phyloP scores from a whole-genome alignment of 768 basidiomycete species.

The Dentipellis sp. region DNA sequence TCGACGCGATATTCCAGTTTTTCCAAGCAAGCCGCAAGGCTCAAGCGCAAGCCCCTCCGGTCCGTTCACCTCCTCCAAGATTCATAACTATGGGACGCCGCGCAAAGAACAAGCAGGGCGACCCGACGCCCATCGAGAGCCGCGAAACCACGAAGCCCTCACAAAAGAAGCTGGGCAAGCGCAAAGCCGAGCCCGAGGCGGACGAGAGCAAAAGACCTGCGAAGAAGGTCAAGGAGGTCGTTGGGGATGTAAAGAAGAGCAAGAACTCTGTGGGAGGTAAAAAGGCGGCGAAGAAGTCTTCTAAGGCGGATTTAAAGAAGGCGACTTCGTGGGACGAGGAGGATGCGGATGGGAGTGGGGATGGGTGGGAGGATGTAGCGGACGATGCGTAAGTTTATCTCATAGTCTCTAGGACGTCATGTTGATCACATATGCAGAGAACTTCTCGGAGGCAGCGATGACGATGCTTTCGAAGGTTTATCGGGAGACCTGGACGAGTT shows the following conservation, averaged over 20 bases:
- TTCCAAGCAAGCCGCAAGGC: neutral
- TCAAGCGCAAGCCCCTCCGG: neutral
- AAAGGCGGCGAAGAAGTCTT: slow-evolving; percentile 5
- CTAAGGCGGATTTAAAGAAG: slow-evolving; percentile 14
- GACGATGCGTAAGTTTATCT: slow-evolving; percentile 29
- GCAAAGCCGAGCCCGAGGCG: slow-evolving; percentile 45
- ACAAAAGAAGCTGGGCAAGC: slow-evolving; percentile 59
- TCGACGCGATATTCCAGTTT: too few species aligned
- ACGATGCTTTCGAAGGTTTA: slow-evolving; percentile 24
- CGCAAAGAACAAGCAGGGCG: slow-evolving; percentile 75
- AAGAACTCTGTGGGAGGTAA: neutral
- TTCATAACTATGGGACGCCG: slow-evolving; percentile 62
- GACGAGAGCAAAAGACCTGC: slow-evolving; percentile 18
- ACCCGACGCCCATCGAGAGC: slow-evolving; percentile 50
- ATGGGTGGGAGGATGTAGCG: slow-evolving; percentile 58
- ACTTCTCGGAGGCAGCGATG: slow-evolving; percentile 39
- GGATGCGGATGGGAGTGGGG: slow-evolving; percentile 24
- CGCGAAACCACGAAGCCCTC: slow-evolving; percentile 25
- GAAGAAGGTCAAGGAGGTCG: slow-evolving; percentile 29
- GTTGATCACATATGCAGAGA: slow-evolving; percentile 23
- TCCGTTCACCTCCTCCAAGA: neutral
- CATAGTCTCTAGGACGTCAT: slow-evolving; percentile 1
- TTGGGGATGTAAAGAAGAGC: slow-evolving; percentile 14
- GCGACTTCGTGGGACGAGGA: slow-evolving; percentile 17
- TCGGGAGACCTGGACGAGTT: slow-evolving; percentile 42